These are phyloP conservation scores for Neurospora pannonica DNA, from an alignment of 495 filamentous ascomycete species.

Conservation along the genomic window DNA sequence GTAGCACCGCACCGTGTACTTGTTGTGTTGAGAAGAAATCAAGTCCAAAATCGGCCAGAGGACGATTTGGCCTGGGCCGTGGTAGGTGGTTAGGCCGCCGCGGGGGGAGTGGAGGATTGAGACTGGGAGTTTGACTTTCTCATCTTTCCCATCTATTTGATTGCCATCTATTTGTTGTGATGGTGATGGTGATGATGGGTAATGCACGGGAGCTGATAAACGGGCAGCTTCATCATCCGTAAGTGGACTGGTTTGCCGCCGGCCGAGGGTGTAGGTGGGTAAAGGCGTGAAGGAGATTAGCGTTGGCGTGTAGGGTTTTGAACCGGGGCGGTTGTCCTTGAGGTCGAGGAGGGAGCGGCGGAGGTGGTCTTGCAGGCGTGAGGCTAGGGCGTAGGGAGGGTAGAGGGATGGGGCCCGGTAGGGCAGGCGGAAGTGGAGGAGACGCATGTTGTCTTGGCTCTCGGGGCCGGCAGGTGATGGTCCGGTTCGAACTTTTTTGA, in stretches of 20 bases:
- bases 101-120: conserved; percentile 57
- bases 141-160: neutral
- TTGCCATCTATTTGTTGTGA: neutral
- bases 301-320: conserved; percentile 39
- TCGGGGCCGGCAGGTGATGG: too few species aligned
- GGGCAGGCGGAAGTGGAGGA: conserved; percentile 66
- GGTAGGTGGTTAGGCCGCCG: conserved; percentile 89
- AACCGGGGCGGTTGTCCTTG: conserved; percentile 19
- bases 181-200: neutral
- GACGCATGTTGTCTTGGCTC: conserved; percentile 20
- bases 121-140: neutral
- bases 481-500: too few species aligned
- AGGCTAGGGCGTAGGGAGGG: conserved; percentile 31
- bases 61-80: conserved; percentile 87
- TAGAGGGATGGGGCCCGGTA: conserved; percentile 19
- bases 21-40: conserved; percentile 21
- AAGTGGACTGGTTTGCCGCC: conserved; percentile 60
- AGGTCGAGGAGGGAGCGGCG: conserved; percentile 23
- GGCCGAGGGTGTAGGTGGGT: conserved; percentile 84
- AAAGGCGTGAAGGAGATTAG: conserved; percentile 76
- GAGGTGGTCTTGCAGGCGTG: conserved; percentile 31
- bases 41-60: conserved; percentile 83
- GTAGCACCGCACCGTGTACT: conserved; percentile 51
- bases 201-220: conserved; percentile 32
- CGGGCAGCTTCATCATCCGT: conserved; percentile 34